Percentiles rank a stretch among this genome's conserved stretches.
phyloP scores from a whole-genome alignment of 2,329 filamentous ascomycete species.

The Colletotrichum phormii region DNA sequence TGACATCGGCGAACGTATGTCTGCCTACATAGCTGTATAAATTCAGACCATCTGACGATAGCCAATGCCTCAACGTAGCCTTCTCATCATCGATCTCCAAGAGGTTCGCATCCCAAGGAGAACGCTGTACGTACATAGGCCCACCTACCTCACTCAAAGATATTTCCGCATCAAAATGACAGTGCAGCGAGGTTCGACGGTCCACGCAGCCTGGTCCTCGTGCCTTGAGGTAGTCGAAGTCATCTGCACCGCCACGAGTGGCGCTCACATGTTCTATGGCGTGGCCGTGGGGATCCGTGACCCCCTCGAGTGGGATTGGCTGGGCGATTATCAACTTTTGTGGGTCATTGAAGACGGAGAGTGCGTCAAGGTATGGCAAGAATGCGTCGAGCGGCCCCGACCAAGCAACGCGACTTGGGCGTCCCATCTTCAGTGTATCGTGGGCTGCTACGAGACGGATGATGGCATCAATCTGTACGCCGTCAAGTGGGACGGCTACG shows the following conservation, averaged over 20 bases:
- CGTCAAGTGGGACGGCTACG: conserved; percentile 6
- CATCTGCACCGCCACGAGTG: not conserved
- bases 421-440: not conserved
- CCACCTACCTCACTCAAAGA: not conserved
- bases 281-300: not conserved
- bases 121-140: not conserved
- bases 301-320: not conserved
- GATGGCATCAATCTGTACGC: not conserved
- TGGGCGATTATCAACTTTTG: not conserved
- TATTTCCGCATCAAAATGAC: not conserved
- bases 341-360: not conserved
- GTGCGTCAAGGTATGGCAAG: not conserved
- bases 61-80: not conserved
- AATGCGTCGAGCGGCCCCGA: not conserved
- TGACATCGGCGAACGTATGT: not conserved
- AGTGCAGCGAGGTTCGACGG: not conserved
- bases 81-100: not conserved
- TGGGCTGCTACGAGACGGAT: not conserved
- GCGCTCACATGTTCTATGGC: not conserved
- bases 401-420: not conserved
- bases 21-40: not conserved
- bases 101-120: not conserved
- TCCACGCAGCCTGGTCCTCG: not conserved
- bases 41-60: not conserved
- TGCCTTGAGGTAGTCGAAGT: not conserved